These are phyloP conservation scores for Pestalotiopsis fici DNA, from an alignment of 2,329 filamentous ascomycete genomes.

Conservation along the genomic window DNA sequence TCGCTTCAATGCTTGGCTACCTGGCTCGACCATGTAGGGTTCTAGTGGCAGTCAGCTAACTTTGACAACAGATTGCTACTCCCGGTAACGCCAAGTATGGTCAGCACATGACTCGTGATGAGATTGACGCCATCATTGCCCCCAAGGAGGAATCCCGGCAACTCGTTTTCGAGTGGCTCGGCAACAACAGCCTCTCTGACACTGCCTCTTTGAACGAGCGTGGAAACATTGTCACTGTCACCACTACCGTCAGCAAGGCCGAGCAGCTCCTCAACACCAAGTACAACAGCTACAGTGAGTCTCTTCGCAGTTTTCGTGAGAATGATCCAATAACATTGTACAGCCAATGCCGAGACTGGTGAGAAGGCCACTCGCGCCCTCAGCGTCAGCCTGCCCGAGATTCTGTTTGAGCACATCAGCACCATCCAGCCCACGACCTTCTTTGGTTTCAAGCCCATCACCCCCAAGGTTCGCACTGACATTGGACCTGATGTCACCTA, in stretches of 20 bases:
- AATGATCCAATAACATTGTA: neutral
- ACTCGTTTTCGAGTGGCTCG: conserved; percentile 8
- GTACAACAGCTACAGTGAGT: conserved; percentile 9
- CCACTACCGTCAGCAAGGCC: conserved; percentile 4
- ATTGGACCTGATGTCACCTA: neutral
- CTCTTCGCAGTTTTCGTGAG: neutral
- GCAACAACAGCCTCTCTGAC: conserved; percentile 3
- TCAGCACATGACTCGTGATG: conserved; percentile 4
- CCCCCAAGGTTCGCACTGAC: neutral
- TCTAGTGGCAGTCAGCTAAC: neutral
- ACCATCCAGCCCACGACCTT: conserved; percentile 9
- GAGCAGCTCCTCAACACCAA: conserved; percentile 10
- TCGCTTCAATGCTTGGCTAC: neutral
- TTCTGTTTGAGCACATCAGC: neutral
- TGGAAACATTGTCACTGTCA: conserved; percentile 3
- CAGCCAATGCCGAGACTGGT: conserved; percentile 6
- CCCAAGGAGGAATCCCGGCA: conserved; percentile 7
- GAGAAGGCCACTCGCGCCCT: neutral
- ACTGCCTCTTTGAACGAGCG: neutral
- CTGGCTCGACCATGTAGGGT: neutral
- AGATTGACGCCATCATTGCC: conserved; percentile 10
- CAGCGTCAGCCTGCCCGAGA: neutral
- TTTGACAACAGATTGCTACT: conserved; percentile 1
- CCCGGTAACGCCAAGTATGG: conserved; percentile 9
- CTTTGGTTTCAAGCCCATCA: conserved; percentile 1